Base-by-base conservation (phyloP, 768 basidiomycete genomes). In the Rhodosporidiobolus odoratus region DNA sequence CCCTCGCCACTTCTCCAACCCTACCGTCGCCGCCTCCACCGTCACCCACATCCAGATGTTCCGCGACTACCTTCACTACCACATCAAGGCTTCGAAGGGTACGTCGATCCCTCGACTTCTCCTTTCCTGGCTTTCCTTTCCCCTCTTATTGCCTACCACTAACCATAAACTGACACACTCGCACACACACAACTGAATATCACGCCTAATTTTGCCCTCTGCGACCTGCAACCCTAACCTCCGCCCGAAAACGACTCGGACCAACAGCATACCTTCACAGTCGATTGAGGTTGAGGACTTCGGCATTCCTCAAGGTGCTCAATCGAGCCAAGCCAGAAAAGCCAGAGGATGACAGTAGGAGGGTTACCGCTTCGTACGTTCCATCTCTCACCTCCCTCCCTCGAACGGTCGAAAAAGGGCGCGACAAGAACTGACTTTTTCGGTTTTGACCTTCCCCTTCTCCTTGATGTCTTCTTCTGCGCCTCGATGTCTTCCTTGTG, bases 241-340 rank as follows among this genome's bases (percentile, higher is more conserved):
- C n/a, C n/a, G n/a, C n/a, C n/a, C n/a, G n/a, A n/a, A n/a, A n/a
- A n/a, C n/a, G n/a, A n/a, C n/a, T n/a, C n/a, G n/a, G n/a, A n/a
- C n/a, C n/a, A n/a, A n/a, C n/a, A n/a, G 96, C 95, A 0, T 98
- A 99, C 81, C 95, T 99, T 92, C 95, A 98, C 81, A 94, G 92
- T 4, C 84, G 96, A 54, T 94, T 98, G 92, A 84, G 96, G 69
- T 84, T 89, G 76, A 87, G 96, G 16, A 96, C 96, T 19, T 86
- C 89, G 2, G 92, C 96, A 80, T 98, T 99, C 84, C 72, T 80
- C 50, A 81, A 83, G 76, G 87, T 99, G 61, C 81, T 99, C 77
- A 98, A 98, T 78, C 83, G 96, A 60, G 94, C 96, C 13, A 98
- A 97, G 85, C 89, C 90, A 34, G 96, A 98, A 37, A 61, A 56